Base-by-base conservation (phyloP, 129 eudicot genomes). In the Centrapalus pauciflorus region DNA sequence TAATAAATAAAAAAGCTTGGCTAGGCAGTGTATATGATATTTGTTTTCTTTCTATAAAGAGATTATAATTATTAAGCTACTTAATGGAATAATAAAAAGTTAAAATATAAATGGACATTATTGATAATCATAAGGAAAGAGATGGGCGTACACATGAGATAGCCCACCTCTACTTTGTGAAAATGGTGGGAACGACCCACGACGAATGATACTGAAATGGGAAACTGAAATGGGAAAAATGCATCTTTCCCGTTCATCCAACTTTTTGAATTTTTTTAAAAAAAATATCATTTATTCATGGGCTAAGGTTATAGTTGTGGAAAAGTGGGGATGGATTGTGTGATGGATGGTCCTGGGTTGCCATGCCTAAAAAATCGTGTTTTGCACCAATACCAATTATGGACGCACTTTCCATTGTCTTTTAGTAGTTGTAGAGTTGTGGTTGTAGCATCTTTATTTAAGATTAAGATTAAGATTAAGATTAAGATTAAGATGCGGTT, bases 321-420 rank as follows among this genome's bases (percentile, higher is more conserved):
- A 59, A 66, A 64, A 33, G 28, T 65, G 25, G 67, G 56, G 61
- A 46, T 45, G n/a, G 10, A 12, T 54, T 6, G 74, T 48, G 64
- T 55, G 74, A 45, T 61, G 25, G 40, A 72, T 63, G 67, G 73
- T 21, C 72, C 73, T 32, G 45, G 30, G n/a, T 32, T 29, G 33
- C 68, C 79, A 57, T 74, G 69, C 79, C 74, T 66, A 75, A 75
- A n/a, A n/a, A n/a, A n/a, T n/a, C n/a, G n/a, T n/a, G n/a, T n/a
- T n/a, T n/a, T n/a, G n/a, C n/a, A n/a, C n/a, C n/a, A n/a, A 51
- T 26, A 34, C 57, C 43, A 33, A 24, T 45, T 21, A 45, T 67
- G 79, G 74, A 17, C 61, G 62, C 73, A 1, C 7, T 34, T 16
- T 27, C 33, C 48, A 57, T 66, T 49, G 26, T 38, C 67, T 33